Conservation (phyloP, 1,284 basidiomycete species). For the Mycena citricolor region DNA sequence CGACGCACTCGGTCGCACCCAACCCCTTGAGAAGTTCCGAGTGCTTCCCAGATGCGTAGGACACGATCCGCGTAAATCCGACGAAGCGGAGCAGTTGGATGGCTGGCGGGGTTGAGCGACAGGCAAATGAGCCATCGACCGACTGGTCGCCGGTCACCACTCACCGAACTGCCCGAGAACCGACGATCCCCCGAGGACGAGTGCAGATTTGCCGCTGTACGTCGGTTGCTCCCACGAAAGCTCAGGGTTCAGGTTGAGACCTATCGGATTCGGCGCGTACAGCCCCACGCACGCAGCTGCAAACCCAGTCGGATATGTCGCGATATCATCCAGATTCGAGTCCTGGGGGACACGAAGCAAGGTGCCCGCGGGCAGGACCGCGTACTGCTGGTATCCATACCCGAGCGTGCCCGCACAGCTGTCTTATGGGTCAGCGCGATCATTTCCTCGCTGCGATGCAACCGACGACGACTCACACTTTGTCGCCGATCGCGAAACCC, state of each 20-base stretch:
- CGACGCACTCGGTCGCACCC: slow-evolving; percentile 16
- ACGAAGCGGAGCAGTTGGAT: slow-evolving; percentile 17
- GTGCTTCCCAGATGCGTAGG: slow-evolving; percentile 14
- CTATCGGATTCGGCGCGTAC: slow-evolving; percentile 13
- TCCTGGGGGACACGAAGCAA: slow-evolving; percentile 15
- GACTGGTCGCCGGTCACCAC: too few species aligned
- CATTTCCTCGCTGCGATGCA: too few species aligned
- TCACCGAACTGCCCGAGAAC: slow-evolving; percentile 18
- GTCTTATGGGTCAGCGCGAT: too few species aligned
- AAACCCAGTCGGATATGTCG: slow-evolving; percentile 15
- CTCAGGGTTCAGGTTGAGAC: slow-evolving; percentile 15
- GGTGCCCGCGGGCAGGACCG: background rate
- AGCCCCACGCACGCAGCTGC: slow-evolving; percentile 15
- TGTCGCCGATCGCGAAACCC: slow-evolving; percentile 45
- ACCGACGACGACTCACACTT: slow-evolving; percentile 47
- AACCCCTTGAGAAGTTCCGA: slow-evolving; percentile 10
- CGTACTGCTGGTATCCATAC: slow-evolving; percentile 21
- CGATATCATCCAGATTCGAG: slow-evolving; percentile 12
- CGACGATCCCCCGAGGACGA: slow-evolving; percentile 16
- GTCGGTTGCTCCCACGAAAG: slow-evolving; percentile 18
- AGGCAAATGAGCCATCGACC: background rate
- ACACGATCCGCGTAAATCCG: slow-evolving; percentile 16
- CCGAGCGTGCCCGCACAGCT: background rate
- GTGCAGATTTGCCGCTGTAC: slow-evolving; percentile 18
- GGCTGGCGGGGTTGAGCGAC: background rate